phyloP scores from a whole-genome alignment of 2,329 filamentous ascomycete species.

The Exophiala dermatitidis region DNA sequence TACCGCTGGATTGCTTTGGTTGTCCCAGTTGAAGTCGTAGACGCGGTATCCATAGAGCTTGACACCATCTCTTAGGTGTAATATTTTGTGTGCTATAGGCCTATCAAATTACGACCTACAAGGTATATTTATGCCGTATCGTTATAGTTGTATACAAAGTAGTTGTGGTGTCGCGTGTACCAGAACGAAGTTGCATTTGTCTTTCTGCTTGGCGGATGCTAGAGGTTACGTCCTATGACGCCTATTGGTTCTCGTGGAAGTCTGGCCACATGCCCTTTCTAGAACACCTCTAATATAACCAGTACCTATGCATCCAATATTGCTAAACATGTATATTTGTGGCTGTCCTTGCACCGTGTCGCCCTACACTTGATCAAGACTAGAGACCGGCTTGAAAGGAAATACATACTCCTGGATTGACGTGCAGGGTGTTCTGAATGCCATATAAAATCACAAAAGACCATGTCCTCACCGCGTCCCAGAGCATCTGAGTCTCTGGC shows the following conservation, averaged over 20 bases:
- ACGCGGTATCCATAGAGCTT: too few species aligned
- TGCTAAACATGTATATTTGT: too few species aligned
- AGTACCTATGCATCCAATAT: too few species aligned
- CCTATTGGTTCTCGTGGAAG: background rate
- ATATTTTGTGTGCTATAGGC: too few species aligned
- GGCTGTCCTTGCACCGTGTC: too few species aligned
- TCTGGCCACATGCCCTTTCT: background rate
- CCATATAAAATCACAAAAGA: background rate
- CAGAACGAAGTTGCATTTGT: background rate
- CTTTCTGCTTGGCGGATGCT: background rate
- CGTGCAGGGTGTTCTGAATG: background rate
- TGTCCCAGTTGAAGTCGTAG: too few species aligned
- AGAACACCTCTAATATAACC: too few species aligned
- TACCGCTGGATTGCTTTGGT: too few species aligned
- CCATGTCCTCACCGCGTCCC: conserved; percentile 1
- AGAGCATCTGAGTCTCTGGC: background rate
- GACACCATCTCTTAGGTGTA: too few species aligned
- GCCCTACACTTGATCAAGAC: too few species aligned
- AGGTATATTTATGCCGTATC: background rate
- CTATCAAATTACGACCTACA: background rate
- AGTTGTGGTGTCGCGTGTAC: background rate
- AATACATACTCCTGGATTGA: background rate
- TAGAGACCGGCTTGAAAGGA: too few species aligned
- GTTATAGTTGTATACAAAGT: background rate
- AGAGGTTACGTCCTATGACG: background rate